Base-by-base conservation (phyloP, 1,139 yeast species). In the Arxiozyma heterogenica region DNA sequence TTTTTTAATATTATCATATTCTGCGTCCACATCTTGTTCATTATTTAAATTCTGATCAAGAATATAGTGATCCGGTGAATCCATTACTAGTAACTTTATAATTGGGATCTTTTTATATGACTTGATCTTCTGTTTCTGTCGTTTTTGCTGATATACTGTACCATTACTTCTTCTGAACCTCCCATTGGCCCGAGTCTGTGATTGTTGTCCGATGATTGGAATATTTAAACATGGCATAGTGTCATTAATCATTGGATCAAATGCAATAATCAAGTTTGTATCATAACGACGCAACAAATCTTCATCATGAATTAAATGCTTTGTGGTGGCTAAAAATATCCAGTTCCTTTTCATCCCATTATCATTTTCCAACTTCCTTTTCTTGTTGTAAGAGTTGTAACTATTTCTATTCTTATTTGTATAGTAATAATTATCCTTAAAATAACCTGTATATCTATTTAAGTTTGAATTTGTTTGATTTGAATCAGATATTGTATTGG, bases 181-280 rank as follows among this genome's bases (percentile, higher is more conserved):
- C 1, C 39, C 23, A 20, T 47, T 47, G 9, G 44, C 22, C 27
- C n/a, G 41, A 23, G 23, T 47, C 38, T 17, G 41, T 22, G 17
- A 22, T 21, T 21, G 27, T 44, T 53, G 27, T 44, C 51, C 51
- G n/a, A 17, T 49, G 21, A 5, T 77, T 76, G 11, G 71, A 64
- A 39, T 54, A 47, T 68, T 61, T 44, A 63, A 57, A 48, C 59
- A 66, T 5, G 64, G 64, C 51, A 74, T 69, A 21, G 70, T 61
- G 22, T 73, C 73, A 57, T 80, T 80, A 45, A 84, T 58, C 30
- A 73, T 64, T 1, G 77, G 71, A 65, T 84, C 90, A 61, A 84
- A 79, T n/a, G 87, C 79, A 43, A 84, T 71, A 21, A 84, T 76
- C 53, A 79, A 58, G 55, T 78, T 74, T 58, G 77, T 54, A n/a